Conservation (phyloP, 2,329 filamentous ascomycete genomes). For the Phoma sp. region DNA sequence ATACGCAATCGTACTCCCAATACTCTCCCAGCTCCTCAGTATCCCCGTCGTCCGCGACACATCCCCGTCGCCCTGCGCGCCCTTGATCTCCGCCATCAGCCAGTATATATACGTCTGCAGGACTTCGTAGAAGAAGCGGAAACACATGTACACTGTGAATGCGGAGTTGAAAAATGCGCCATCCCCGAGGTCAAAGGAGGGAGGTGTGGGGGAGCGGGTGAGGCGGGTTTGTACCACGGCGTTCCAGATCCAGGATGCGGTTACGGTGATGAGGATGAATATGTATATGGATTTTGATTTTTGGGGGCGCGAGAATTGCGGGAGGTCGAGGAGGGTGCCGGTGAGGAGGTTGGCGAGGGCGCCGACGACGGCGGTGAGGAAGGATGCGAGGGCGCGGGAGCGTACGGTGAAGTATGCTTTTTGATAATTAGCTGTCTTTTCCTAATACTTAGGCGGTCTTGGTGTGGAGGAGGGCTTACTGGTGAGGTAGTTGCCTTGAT, state of each 20-base stretch:
- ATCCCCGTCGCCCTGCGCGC: slow-evolving; percentile 10
- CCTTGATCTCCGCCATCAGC: slow-evolving; percentile 17
- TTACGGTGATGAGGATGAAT: slow-evolving; percentile 10
- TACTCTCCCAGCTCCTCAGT: slow-evolving; percentile 12
- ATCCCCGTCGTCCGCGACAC: slow-evolving; percentile 15
- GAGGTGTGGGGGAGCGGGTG: neutral
- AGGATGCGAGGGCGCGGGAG: slow-evolving; percentile 11
- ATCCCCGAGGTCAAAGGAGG: slow-evolving; percentile 14
- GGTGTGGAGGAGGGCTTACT: neutral
- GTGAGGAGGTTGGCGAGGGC: slow-evolving; percentile 11
- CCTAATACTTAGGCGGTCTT: too few species aligned
- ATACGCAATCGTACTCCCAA: slow-evolving; percentile 14
- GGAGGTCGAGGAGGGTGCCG: slow-evolving; percentile 8
- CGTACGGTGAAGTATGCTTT: slow-evolving; percentile 16
- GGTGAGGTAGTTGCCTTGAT: slow-evolving; percentile 5
- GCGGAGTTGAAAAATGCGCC: slow-evolving; percentile 13
- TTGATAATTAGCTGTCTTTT: too few species aligned
- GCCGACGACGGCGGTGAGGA: slow-evolving; percentile 9
- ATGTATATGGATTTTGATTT: slow-evolving; percentile 13
- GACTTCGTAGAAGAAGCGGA: slow-evolving; percentile 17
- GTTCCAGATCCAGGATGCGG: slow-evolving; percentile 17
- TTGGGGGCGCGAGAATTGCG: slow-evolving; percentile 3
- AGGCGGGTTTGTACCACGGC: slow-evolving; percentile 6
- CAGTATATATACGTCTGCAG: slow-evolving; percentile 14
- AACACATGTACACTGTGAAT: slow-evolving; percentile 14